Evolutionary conservation across 768 basidiomycete species (phyloP).

Genomic region (Stropharia rugosoannulata): DNA sequence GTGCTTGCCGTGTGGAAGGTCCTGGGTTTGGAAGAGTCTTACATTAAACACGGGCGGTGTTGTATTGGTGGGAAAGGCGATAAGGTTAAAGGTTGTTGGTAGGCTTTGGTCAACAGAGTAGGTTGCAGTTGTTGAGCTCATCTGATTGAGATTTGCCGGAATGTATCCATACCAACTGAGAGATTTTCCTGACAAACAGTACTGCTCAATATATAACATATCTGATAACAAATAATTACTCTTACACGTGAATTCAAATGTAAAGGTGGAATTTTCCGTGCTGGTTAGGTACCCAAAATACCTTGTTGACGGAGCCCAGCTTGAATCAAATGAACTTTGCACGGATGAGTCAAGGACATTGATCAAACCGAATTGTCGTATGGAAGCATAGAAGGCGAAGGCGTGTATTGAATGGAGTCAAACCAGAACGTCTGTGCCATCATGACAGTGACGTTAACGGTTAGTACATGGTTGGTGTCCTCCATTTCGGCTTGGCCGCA

Average conservation of each 20-base stretch:
- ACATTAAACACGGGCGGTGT: no score
- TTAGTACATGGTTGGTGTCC: conserved; percentile 23
- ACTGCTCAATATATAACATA: no score
- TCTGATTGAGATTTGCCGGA: no score
- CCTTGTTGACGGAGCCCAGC: conserved; percentile 1
- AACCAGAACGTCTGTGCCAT: conserved; percentile 27
- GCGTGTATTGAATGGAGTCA: conserved; percentile 25
- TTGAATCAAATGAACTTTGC: conserved; percentile 3
- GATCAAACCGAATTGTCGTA: conserved; percentile 8
- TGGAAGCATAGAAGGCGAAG: conserved; percentile 12
- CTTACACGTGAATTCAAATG: not conserved
- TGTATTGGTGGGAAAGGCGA: no score
- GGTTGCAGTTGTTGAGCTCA: no score
- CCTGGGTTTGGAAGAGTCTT: no score
- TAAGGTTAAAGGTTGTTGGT: no score
- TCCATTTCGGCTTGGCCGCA: conserved; percentile 6
- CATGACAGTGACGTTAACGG: conserved; percentile 22
- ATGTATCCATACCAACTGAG: no score
- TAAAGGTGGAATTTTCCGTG: not conserved
- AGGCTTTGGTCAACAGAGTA: no score
- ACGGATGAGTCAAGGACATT: conserved; percentile 12
- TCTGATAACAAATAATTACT: no score
- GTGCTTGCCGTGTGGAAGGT: no score
- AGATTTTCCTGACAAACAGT: no score
- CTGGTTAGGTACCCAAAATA: not conserved